Percentiles rank a stretch among this genome's conserved stretches.
phyloP scores from a whole-genome alignment of 345 rosid genomes.

The Acer negundo region DNA sequence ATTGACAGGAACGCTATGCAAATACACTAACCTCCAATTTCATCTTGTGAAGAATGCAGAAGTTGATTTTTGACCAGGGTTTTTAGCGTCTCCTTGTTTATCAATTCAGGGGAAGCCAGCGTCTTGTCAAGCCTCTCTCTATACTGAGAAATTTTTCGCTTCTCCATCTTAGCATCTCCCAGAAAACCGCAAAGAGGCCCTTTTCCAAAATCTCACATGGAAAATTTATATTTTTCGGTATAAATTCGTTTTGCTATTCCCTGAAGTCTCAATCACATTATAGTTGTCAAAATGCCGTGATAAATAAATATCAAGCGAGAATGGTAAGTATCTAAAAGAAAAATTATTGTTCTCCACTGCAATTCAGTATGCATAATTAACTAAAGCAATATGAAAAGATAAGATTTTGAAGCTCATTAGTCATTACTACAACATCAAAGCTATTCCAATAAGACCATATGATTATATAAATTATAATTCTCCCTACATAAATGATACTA shows the following conservation, averaged over 20 bases:
- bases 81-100: conserved; percentile 50
- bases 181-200: conserved; percentile 17
- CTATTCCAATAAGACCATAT: neutral
- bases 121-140: conserved; percentile 80
- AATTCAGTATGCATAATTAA: too few relatives aligned
- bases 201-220: neutral
- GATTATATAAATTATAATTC: neutral
- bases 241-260: neutral
- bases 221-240: neutral
- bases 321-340: neutral
- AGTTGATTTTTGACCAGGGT: conserved; percentile 66
- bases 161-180: conserved; percentile 52
- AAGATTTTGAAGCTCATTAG: neutral
- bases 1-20: neutral
- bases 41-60: conserved; percentile 37
- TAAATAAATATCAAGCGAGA: neutral
- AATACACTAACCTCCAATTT: conserved; percentile 44
- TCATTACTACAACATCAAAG: neutral
- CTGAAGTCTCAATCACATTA: neutral
- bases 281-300: neutral
- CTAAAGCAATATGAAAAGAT: too few relatives aligned
- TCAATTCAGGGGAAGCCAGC: conserved; percentile 67
- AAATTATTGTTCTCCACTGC: neutral
- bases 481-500: neutral
- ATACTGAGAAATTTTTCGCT: conserved; percentile 52